Percentiles rank a stretch among this genome's conserved stretches.
Evolutionary conservation across 192 early-diverging fungal species (phyloP).

Genomic region (Coemansia umbellata): DNA sequence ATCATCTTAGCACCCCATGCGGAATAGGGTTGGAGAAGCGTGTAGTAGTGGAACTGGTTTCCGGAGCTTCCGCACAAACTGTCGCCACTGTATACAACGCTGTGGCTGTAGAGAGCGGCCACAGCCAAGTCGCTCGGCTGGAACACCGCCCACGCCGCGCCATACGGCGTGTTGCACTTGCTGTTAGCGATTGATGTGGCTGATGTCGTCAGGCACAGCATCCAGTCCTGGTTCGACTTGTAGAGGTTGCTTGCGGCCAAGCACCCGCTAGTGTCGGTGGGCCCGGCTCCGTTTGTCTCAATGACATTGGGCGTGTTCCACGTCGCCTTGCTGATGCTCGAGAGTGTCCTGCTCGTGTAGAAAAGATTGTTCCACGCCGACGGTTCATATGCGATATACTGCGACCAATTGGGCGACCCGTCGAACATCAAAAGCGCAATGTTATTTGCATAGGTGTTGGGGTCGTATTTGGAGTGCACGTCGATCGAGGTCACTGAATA

Average conservation of each 20-base stretch:
- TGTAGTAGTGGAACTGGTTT: slow-evolving; percentile 37
- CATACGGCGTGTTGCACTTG: slow-evolving; percentile 35
- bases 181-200: slow-evolving; percentile 25
- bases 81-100: slow-evolving; percentile 14
- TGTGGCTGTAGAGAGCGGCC: slow-evolving; percentile 39
- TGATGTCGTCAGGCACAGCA: slow-evolving; percentile 23
- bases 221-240: slow-evolving; percentile 24
- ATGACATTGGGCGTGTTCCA: slow-evolving; percentile 16
- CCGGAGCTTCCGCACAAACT: slow-evolving; percentile 26
- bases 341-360: slow-evolving; percentile 23
- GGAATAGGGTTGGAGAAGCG: slow-evolving; percentile 34
- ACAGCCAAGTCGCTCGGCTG: slow-evolving; percentile 36
- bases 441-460: slow-evolving; percentile 35
- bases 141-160: slow-evolving; percentile 29
- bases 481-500: slow-evolving; percentile 21
- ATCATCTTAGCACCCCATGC: slow-evolving; percentile 26
- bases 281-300: background rate
- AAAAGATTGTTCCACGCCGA: slow-evolving; percentile 21
- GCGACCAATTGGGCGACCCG: slow-evolving; percentile 6
- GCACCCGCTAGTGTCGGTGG: slow-evolving; percentile 15
- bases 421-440: slow-evolving; percentile 27
- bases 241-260: slow-evolving; percentile 29
- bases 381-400: slow-evolving; percentile 17
- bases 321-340: slow-evolving; percentile 8
- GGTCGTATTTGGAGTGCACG: slow-evolving; percentile 37